phyloP scores from a whole-genome alignment of 2,329 filamentous ascomycete species.

The Zymoseptoria ardabiliae region DNA sequence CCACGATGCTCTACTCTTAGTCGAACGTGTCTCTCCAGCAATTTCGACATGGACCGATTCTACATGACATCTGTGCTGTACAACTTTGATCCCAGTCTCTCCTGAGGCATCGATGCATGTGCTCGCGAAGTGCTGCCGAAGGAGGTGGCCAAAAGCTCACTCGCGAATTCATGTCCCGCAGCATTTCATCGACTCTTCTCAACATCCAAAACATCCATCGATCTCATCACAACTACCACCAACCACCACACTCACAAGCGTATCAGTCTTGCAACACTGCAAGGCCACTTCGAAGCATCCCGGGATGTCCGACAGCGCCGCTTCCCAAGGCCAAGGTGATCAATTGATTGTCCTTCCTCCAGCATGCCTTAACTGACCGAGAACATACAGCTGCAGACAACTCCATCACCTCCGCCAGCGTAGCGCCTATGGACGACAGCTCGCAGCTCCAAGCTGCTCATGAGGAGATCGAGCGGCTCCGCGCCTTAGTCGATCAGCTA shows the following conservation, averaged over 20 bases:
- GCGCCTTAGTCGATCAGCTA: neutral
- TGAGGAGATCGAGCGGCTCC: neutral
- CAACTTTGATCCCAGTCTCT: too few species aligned
- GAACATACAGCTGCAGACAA: neutral
- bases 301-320: neutral
- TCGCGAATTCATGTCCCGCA: neutral
- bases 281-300: neutral
- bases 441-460: neutral
- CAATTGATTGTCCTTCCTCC: neutral
- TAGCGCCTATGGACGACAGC: neutral
- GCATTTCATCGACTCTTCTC: neutral
- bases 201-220: neutral
- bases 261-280: neutral
- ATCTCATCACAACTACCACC: neutral
- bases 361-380: neutral
- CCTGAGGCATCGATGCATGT: too few species aligned
- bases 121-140: neutral
- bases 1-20: neutral
- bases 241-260: neutral
- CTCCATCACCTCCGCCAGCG: neutral
- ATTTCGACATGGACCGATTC: too few species aligned
- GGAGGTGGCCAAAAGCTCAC: neutral
- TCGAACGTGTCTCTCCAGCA: neutral
- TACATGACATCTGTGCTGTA: too few species aligned
- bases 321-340: neutral